Conservation (phyloP, 2,329 filamentous ascomycete species). For the Parafenestella ontariensis region DNA sequence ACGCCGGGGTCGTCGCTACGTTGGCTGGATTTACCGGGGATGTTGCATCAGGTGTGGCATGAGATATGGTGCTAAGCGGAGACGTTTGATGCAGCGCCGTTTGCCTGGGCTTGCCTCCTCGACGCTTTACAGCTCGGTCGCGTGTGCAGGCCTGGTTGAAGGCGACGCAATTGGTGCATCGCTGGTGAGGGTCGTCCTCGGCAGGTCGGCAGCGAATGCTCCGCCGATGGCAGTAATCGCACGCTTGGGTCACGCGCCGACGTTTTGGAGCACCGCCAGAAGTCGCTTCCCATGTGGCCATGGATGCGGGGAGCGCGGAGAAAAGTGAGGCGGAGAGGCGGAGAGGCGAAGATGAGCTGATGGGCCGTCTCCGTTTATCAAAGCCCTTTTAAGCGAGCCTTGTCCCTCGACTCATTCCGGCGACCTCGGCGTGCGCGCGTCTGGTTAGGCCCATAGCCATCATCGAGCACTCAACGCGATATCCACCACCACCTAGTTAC, state of each 20-base stretch:
- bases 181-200: neutral
- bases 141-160: conserved; percentile 11
- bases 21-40: neutral
- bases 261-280: neutral
- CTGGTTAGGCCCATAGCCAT: no score
- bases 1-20: neutral
- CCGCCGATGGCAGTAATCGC: conserved; percentile 60
- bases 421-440: no score
- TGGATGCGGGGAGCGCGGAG: neutral
- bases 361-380: no score
- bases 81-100: conserved; percentile 11
- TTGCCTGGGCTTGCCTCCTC: conserved; percentile 1
- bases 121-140: conserved; percentile 7
- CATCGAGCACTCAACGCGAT: no score
- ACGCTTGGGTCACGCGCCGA: neutral
- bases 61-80: neutral
- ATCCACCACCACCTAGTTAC: no score
- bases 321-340: neutral
- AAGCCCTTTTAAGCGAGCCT: neutral
- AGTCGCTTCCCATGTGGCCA: neutral
- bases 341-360: neutral
- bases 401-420: no score
- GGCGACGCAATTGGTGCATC: conserved; percentile 5
- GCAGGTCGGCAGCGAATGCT: conserved; percentile 54
- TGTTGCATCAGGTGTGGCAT: no score